Percentiles rank a stretch among this genome's conserved stretches.
phyloP scores from a whole-genome alignment of 208 protist genomes.

The Leishmania turanica region DNA sequence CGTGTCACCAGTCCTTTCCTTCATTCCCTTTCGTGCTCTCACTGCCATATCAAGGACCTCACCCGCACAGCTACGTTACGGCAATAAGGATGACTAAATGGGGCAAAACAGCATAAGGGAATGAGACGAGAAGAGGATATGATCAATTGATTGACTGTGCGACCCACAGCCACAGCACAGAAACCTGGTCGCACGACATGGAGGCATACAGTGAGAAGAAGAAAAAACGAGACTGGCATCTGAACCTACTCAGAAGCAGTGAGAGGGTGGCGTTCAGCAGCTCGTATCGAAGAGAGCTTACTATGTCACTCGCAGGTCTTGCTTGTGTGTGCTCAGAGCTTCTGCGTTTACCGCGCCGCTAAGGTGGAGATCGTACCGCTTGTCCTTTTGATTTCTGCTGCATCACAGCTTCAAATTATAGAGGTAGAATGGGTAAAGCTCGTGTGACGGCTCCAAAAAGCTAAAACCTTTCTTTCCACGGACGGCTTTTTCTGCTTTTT shows the following conservation, averaged over 20 bases:
- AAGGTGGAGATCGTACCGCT: constrained; percentile 1
- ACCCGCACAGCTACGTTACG: neutral
- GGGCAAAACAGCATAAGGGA: neutral
- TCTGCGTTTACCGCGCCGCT: neutral
- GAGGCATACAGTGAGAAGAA: neutral
- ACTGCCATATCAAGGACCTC: neutral
- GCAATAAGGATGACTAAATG: neutral
- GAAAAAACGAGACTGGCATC: neutral
- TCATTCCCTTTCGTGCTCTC: neutral
- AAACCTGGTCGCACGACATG: neutral
- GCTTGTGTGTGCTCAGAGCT: neutral
- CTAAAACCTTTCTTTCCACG: constrained; percentile 76
- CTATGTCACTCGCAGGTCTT: neutral
- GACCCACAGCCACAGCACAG: neutral
- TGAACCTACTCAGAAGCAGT: neutral
- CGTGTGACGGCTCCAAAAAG: constrained; percentile 71
- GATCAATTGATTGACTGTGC: neutral
- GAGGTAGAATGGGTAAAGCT: constrained; percentile 78
- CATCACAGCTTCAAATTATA: constrained; percentile 38
- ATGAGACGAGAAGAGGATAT: neutral
- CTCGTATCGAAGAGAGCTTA: neutral
- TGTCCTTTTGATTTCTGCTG: constrained; percentile 1
- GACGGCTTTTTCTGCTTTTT: constrained; percentile 72
- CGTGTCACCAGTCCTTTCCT: neutral
- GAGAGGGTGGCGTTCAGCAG: neutral